Percentiles rank a stretch among this genome's conserved stretches.
Evolutionary conservation across 208 protist species (phyloP).

Genomic region (Trypanosoma theileri): DNA sequence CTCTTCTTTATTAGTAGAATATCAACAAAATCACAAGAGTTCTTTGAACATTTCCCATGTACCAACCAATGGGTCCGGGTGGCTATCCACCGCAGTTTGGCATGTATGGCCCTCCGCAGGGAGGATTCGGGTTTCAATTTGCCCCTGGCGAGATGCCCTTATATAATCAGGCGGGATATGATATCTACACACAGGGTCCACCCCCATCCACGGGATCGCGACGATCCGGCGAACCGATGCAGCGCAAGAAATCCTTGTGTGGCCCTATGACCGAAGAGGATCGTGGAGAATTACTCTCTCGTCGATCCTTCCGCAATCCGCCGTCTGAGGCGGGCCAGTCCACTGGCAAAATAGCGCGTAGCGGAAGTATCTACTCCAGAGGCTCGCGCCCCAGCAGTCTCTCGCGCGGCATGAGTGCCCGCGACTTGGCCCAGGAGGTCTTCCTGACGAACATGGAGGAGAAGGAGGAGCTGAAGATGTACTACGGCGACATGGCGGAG

Average conservation of each 20-base stretch:
- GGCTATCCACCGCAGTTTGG: too few relatives aligned
- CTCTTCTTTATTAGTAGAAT: too few relatives aligned
- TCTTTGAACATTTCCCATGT: too few relatives aligned
- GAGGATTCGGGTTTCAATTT: too few relatives aligned
- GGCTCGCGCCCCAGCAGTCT: constrained; percentile 53
- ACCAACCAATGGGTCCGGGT: too few relatives aligned
- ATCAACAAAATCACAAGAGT: too few relatives aligned
- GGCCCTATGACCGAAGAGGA: constrained; percentile 4
- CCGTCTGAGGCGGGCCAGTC: neutral
- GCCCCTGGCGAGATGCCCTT: too few relatives aligned
- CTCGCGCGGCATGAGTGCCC: constrained; percentile 37
- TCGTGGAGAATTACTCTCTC: neutral
- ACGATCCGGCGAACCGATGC: neutral
- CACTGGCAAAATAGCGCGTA: constrained; percentile 33
- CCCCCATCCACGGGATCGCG: too few relatives aligned
- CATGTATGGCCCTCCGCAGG: too few relatives aligned
- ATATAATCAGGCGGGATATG: too few relatives aligned
- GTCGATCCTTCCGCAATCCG: neutral
- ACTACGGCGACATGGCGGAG: constrained; percentile 70
- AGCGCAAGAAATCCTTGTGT: constrained; percentile 1
- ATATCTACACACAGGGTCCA: too few relatives aligned
- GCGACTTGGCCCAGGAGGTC: constrained; percentile 24
- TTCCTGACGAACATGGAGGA: constrained; percentile 14
- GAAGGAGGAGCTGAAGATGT: constrained; percentile 40
- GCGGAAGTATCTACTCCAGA: constrained; percentile 48